phyloP scores from a whole-genome alignment of 2,329 filamentous ascomycete genomes.

The Epichloe sibirici region DNA sequence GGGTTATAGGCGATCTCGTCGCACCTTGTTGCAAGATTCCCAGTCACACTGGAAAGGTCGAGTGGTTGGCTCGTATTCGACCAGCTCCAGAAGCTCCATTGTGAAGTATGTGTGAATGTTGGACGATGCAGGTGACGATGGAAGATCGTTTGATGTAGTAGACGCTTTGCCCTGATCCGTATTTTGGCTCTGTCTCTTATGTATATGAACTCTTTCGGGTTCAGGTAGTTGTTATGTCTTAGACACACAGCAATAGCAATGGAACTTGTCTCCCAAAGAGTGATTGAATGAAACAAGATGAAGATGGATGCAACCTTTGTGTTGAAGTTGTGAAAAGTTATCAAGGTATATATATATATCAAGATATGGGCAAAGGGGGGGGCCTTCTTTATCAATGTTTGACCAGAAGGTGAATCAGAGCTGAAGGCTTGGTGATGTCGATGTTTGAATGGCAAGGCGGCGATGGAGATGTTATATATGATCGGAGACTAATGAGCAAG shows the following conservation, averaged over 20 bases:
- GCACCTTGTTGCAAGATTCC: constrained; percentile 49
- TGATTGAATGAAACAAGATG: background rate
- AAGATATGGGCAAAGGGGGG: background rate
- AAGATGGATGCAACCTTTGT: background rate
- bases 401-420: background rate
- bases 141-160: background rate
- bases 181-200: background rate
- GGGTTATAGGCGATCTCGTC: constrained; percentile 8
- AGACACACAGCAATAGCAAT: background rate
- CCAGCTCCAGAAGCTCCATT: constrained; percentile 55
- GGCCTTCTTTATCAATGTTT: constrained; percentile 2
- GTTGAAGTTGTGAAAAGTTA: background rate
- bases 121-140: background rate
- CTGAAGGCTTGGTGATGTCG: constrained; percentile 4
- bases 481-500: constrained; percentile 8
- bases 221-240: background rate
- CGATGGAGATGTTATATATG: constrained; percentile 9
- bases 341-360: too few species aligned
- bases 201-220: too few species aligned
- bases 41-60: constrained; percentile 54
- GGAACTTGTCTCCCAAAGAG: background rate
- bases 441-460: constrained; percentile 2
- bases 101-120: background rate
- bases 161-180: too few species aligned
- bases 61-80: constrained; percentile 50